Evolutionary conservation across 306 rosid species (phyloP).

Genomic region (Sechiopsis laciniata): DNA sequence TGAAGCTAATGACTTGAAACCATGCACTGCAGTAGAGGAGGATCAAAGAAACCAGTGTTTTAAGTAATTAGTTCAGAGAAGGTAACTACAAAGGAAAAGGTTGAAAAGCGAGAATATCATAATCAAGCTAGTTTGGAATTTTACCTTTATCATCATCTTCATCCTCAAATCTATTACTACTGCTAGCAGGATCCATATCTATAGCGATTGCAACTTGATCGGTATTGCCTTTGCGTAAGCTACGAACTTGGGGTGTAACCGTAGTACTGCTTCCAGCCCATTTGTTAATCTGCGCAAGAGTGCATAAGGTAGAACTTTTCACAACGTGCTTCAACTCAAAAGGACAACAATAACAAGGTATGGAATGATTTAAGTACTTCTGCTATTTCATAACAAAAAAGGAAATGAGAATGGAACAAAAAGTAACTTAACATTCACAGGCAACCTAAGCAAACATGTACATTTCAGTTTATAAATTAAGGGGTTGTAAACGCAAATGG

Average conservation of each 20-base stretch:
- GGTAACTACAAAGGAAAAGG: conserved; percentile 15
- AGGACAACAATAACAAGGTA: not conserved
- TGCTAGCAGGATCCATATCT: conserved; percentile 63
- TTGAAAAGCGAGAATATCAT: not conserved
- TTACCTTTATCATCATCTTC: conserved; percentile 96
- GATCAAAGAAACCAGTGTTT: conserved; percentile 17
- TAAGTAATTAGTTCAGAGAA: not conserved
- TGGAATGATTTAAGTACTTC: not conserved
- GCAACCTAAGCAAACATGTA: not conserved
- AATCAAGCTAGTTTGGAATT: conserved; percentile 9
- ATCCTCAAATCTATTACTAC: conserved; percentile 61
- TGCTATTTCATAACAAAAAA: not conserved
- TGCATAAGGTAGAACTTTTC: conserved; percentile 20
- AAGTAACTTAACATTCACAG: not conserved
- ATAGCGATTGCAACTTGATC: conserved; percentile 91
- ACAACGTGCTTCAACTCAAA: conserved; percentile 10
- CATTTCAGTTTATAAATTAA: not conserved
- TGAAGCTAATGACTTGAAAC: conserved; percentile 86
- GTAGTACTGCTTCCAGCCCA: conserved; percentile 61
- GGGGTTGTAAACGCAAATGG: not conserved
- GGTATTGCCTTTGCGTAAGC: conserved; percentile 83
- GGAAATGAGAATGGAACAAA: not conserved
- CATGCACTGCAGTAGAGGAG: conserved; percentile 55
- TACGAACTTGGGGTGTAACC: conserved; percentile 80
- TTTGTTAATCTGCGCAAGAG: conserved; percentile 46